phyloP scores from a whole-genome alignment of 2,329 filamentous ascomycete species.

The Fonsecaea nubica region DNA sequence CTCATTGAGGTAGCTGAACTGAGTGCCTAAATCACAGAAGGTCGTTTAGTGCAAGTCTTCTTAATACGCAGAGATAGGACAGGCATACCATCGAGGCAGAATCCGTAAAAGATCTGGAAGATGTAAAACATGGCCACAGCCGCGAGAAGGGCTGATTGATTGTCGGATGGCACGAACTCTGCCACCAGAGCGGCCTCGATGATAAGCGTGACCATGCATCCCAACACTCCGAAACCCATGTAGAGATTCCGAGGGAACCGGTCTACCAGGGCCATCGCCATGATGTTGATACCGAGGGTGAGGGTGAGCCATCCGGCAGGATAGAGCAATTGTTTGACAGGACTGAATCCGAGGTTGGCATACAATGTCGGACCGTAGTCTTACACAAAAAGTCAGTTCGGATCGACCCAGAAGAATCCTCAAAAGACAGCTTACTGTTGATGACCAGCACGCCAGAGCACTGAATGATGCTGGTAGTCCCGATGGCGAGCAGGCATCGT shows the following conservation, averaged over 20 bases:
- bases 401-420: not conserved
- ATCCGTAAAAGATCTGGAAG: constrained; percentile 22
- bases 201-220: constrained; percentile 24
- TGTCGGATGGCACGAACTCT: constrained; percentile 29
- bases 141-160: constrained; percentile 43
- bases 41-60: not conserved
- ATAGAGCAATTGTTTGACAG: constrained; percentile 36
- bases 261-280: constrained; percentile 35
- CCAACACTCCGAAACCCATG: constrained; percentile 26
- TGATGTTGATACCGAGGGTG: constrained; percentile 22
- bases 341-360: constrained; percentile 53
- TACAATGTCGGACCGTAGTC: constrained; percentile 55
- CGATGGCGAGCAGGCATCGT: constrained; percentile 31
- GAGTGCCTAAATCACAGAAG: constrained; percentile 11
- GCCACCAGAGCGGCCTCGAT: constrained; percentile 20
- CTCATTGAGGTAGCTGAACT: constrained; percentile 29
- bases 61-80: not conserved
- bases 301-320: constrained; percentile 31
- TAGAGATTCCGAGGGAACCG: constrained; percentile 27
- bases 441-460: constrained; percentile 51
- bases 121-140: constrained; percentile 48
- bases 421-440: constrained; percentile 40
- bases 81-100: constrained; percentile 19
- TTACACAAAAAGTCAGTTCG: constrained; percentile 36
- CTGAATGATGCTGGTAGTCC: constrained; percentile 34